Conservation (phyloP, 2,329 filamentous ascomycete species). For the Triangularia verruculosa region DNA sequence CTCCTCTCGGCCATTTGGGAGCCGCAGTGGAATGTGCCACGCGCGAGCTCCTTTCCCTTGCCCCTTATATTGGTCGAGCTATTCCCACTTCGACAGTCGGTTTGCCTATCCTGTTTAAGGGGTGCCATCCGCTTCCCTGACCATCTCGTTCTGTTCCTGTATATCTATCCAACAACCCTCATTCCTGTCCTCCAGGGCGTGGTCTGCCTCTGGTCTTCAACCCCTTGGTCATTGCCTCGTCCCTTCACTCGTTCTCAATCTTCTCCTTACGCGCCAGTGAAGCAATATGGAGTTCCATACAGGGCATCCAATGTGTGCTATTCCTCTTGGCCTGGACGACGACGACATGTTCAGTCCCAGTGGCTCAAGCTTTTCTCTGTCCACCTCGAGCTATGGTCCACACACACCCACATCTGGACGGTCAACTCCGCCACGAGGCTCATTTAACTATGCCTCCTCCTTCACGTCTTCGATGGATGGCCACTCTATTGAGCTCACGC, state of each 20-base stretch:
- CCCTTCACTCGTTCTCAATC: conserved; percentile 1
- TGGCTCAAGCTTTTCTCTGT: conserved; percentile 32
- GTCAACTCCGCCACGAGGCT: conserved; percentile 31
- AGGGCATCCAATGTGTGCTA: conserved; percentile 18
- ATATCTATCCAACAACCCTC: conserved; percentile 21
- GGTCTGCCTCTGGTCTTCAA: conserved; percentile 13
- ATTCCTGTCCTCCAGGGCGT: conserved; percentile 15
- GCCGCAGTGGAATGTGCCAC: conserved; percentile 1
- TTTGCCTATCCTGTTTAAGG: conserved; percentile 22
- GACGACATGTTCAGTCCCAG: conserved; percentile 24
- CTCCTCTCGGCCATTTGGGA: conserved; percentile 9
- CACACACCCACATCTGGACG: conserved; percentile 35
- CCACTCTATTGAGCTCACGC: conserved; percentile 32
- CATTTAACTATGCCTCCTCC: conserved; percentile 28
- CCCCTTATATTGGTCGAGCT: conserved; percentile 22
- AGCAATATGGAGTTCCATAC: conserved; percentile 20
- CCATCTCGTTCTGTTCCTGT: conserved; percentile 19
- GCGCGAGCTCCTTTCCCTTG: conserved; percentile 1
- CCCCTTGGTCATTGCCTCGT: conserved; percentile 3
- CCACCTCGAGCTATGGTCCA: conserved; percentile 30
- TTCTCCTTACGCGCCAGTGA: not conserved
- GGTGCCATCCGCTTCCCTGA: conserved; percentile 5
- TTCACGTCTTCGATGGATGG: conserved; percentile 29
- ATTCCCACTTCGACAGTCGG: conserved; percentile 17
- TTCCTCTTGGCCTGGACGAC: conserved; percentile 34